Conservation (phyloP, 2,329 filamentous ascomycete genomes). For the Colletotrichum lindemuthianum region DNA sequence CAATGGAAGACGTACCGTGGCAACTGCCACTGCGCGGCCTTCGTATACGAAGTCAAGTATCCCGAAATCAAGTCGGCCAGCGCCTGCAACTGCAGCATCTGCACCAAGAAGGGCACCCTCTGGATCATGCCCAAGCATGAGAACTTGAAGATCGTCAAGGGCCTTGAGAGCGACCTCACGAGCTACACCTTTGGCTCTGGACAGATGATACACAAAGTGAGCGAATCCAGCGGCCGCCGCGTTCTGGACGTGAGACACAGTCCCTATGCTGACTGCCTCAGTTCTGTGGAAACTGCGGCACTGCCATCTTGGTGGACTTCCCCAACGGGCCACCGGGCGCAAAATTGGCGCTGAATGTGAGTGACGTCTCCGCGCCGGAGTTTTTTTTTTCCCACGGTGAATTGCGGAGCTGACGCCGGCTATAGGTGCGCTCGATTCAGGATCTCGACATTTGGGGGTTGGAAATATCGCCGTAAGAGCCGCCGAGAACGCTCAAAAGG, state of each 20-base stretch:
- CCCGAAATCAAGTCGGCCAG: slow-evolving; percentile 66
- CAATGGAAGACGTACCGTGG: slow-evolving; percentile 57
- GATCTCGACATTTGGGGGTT: slow-evolving; percentile 54
- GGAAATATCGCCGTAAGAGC: slow-evolving; percentile 46
- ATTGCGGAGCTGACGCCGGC: not conserved
- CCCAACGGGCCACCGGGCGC: slow-evolving; percentile 42
- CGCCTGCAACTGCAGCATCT: slow-evolving; percentile 76
- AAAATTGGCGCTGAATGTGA: slow-evolving; percentile 54
- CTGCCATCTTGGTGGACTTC: slow-evolving; percentile 49
- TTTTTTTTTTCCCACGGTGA: too few species aligned
- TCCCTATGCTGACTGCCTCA: slow-evolving; percentile 40
- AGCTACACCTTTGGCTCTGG: slow-evolving; percentile 55
- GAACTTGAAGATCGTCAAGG: slow-evolving; percentile 58
- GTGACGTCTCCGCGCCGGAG: slow-evolving; percentile 31
- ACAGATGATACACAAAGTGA: slow-evolving; percentile 54
- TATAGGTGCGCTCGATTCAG: slow-evolving; percentile 55
- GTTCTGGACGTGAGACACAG: slow-evolving; percentile 1
- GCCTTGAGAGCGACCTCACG: slow-evolving; percentile 51
- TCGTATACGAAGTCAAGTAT: slow-evolving; percentile 60
- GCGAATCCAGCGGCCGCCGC: slow-evolving; percentile 3
- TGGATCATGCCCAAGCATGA: slow-evolving; percentile 46
- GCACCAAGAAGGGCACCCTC: slow-evolving; percentile 59
- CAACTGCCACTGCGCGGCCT: slow-evolving; percentile 67
- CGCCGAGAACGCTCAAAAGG: not conserved
- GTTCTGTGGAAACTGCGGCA: slow-evolving; percentile 65